phyloP scores from a whole-genome alignment of 179 eudicot species.

The Nepenthes alata region DNA sequence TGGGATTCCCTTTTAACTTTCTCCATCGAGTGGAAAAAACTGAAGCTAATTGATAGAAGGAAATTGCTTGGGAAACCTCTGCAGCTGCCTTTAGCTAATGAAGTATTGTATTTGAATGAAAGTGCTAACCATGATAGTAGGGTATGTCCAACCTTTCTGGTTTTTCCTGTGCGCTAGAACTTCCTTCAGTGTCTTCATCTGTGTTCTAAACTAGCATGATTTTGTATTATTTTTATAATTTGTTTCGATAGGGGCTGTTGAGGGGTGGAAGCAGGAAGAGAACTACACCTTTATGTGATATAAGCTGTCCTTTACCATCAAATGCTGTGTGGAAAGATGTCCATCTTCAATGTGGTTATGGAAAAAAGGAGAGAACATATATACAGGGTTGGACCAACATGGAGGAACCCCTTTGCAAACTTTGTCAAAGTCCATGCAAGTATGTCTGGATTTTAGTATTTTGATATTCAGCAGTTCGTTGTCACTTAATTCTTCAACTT shows the following conservation, averaged over 20 bases:
- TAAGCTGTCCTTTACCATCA: conserved; percentile 48
- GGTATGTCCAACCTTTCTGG: conserved; percentile 25
- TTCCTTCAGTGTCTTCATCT: neutral
- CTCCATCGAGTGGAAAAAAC: conserved; percentile 62
- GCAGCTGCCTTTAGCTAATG: conserved; percentile 73
- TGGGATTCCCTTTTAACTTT: conserved; percentile 45
- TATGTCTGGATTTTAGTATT: conserved; percentile 20
- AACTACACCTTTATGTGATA: conserved; percentile 60
- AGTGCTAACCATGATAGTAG: conserved; percentile 60
- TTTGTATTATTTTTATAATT: neutral
- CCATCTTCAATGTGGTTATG: conserved; percentile 26
- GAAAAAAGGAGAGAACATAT: conserved; percentile 43
- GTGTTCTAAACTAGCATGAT: neutral
- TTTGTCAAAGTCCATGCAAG: conserved; percentile 80
- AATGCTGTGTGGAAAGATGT: conserved; percentile 66
- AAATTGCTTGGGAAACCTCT: conserved; percentile 68
- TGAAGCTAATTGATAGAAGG: conserved; percentile 56
- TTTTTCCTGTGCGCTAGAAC: neutral
- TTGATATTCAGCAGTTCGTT: neutral
- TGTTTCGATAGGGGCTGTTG: conserved; percentile 56
- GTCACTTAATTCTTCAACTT: conserved; percentile 6
- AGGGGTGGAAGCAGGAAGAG: conserved; percentile 76
- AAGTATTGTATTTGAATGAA: conserved; percentile 60
- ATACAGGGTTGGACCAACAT: conserved; percentile 60
- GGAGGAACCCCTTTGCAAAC: conserved; percentile 88